Conservation (phyloP, 1,284 basidiomycete species). For the Stereum hirsutum region DNA sequence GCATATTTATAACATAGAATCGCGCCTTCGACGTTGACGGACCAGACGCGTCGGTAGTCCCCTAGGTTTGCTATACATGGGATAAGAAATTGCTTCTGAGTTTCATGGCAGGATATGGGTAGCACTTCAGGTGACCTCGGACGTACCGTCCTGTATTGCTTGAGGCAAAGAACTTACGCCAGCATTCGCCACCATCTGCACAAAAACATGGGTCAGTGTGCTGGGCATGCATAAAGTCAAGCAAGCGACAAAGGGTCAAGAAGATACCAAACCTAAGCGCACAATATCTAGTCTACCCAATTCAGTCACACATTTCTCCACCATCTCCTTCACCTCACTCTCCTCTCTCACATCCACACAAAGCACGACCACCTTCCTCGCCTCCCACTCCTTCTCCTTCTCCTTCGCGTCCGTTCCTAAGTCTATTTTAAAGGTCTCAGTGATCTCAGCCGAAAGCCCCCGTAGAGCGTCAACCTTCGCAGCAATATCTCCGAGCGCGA, state of each 20-base stretch:
- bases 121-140: too few species aligned
- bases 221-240: too few species aligned
- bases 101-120: not conserved
- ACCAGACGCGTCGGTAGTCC: not conserved
- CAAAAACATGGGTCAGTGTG: not conserved
- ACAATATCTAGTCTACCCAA: conserved; percentile 29
- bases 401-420: conserved; percentile 10
- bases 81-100: not conserved
- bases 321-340: conserved; percentile 24
- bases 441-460: conserved; percentile 15
- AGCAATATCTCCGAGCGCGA: conserved; percentile 20
- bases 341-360: conserved; percentile 2
- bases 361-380: not conserved
- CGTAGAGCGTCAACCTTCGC: conserved; percentile 11
- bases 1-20: conserved; percentile 7
- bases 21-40: not conserved
- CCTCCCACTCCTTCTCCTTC: conserved; percentile 1
- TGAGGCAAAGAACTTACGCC: conserved; percentile 16
- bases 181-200: conserved; percentile 23
- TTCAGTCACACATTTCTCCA: conserved; percentile 19
- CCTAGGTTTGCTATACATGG: not conserved
- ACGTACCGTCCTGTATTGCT: not conserved
- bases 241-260: not conserved
- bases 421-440: too few species aligned
- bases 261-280: conserved; percentile 3